A percentile compares a stretch with the other conserved stretches of the same genome.
These are phyloP conservation scores for Cladophialophora psammophila DNA, from an alignment of 2,329 filamentous ascomycete species.

Conservation along the genomic window DNA sequence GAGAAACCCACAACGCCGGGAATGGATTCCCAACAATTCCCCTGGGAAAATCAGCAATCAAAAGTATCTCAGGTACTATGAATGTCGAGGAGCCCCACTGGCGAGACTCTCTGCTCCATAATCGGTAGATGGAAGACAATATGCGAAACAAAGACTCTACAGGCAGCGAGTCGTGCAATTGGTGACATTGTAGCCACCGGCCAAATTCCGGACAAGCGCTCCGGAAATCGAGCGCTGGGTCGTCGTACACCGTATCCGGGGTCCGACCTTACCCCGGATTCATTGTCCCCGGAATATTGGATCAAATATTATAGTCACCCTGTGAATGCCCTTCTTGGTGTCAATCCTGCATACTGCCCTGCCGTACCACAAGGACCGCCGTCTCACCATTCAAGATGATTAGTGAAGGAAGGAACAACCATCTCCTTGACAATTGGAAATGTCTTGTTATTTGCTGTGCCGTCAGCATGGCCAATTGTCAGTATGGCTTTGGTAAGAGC, in stretches of 20 bases:
- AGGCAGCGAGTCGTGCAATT: background rate
- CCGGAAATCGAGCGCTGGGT: constrained; percentile 6
- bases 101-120: background rate
- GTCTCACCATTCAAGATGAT: constrained; percentile 21
- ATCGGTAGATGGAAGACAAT: constrained; percentile 3
- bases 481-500: constrained; percentile 60
- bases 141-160: background rate
- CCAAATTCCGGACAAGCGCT: constrained; percentile 13
- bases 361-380: background rate
- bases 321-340: background rate
- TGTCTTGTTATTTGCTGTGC: constrained; percentile 57
- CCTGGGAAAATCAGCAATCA: background rate
- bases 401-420: constrained; percentile 25
- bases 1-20: background rate
- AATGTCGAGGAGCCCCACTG: constrained; percentile 6
- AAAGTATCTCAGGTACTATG: background rate
- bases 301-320: constrained; percentile 1
- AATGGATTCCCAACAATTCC: background rate
- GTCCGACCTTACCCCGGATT: constrained; percentile 22
- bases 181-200: constrained; percentile 14
- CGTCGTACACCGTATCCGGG: background rate
- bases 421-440: constrained; percentile 47
- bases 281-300: background rate
- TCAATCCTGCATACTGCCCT: background rate
- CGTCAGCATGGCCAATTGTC: constrained; percentile 59